Evolutionary conservation across 1,284 basidiomycete genomes (phyloP).

Genomic region (Papiliotrema nemorosa): DNA sequence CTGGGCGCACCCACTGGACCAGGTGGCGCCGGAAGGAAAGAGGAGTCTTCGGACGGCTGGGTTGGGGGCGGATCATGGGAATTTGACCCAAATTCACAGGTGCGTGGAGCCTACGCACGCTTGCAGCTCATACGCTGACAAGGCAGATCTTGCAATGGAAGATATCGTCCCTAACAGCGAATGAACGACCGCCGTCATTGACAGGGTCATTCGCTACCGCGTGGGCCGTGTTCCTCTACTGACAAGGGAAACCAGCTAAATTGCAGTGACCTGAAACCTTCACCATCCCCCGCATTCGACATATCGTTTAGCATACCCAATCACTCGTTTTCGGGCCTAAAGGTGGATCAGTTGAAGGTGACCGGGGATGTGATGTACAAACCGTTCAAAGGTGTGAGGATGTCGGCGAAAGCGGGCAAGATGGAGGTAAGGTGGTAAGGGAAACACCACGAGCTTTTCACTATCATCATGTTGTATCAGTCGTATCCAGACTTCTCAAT

Average conservation of each 20-base stretch:
- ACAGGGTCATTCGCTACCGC: conserved; percentile 71
- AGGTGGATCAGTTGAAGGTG: conserved; percentile 81
- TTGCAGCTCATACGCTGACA: background rate
- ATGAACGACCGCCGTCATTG: conserved; percentile 64
- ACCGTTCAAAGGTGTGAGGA: conserved; percentile 63
- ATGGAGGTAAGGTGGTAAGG: conserved; percentile 44
- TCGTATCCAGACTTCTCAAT: background rate
- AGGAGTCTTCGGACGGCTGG: conserved; percentile 32
- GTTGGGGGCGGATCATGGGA: conserved; percentile 68
- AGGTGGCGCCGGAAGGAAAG: conserved; percentile 26
- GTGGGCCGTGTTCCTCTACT: conserved; percentile 20
- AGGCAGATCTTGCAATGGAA: conserved; percentile 70
- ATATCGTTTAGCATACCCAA: conserved; percentile 69
- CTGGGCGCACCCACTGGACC: conserved; percentile 6
- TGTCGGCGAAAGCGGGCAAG: conserved; percentile 37
- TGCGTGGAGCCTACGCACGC: conserved; percentile 32
- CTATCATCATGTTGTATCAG: background rate
- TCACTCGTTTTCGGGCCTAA: conserved; percentile 72
- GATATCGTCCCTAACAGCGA: conserved; percentile 64
- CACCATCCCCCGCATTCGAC: conserved; percentile 66
- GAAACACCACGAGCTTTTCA: background rate
- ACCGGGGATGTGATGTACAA: conserved; percentile 56
- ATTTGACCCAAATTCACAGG: conserved; percentile 68
- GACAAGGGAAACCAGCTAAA: background rate
- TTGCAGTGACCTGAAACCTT: conserved; percentile 41